Base-by-base conservation (phyloP, 352 stramenopile genomes). In the Globisporangium nunn region DNA sequence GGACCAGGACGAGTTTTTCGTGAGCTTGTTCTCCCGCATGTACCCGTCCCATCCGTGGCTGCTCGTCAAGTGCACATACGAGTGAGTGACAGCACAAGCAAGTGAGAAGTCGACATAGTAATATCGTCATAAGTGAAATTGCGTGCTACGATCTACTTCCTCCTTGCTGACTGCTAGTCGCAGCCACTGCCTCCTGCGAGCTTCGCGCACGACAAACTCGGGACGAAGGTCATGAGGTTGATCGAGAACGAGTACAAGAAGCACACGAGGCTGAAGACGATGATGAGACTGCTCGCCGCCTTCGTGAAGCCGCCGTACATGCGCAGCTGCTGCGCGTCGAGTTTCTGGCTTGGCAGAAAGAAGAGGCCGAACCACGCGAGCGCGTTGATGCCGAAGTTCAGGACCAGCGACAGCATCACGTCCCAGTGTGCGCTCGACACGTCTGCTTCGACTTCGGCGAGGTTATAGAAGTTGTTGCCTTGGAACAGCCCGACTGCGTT, bases 1-100 rank as follows among this genome's bases (percentile, higher is more conserved):
- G 6, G 85, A 95, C 67, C 81, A 92, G 54, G 83, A 92, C 54
- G 83, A 91, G 65, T 91, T 92, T 58, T 91, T 91, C 49, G 77
- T 90, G 47, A 88, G 79, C 35, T 65, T 95, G 35, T 91, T 95
- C 49, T 87, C 79, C 17, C 82, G 83, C 43, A 87, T 92, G 61
- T 95, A 91, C 63, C 83, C 85, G 23, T 75, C 76, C 31, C 79
- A 93, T 41, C 68, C 71, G 44, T 95, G 83, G 83, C 58, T 95
- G 39, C 64, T 95, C 17, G 79, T 74, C 10, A 93, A 93, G 62
- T 90, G 80, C 53, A 48, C 76, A 30, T 58, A 72, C 49, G 56
- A 62, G 49, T 62, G 49, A 62, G 46, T 12, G n/a, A 17, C 40
- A 29, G 18, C 17, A 2, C 15, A 43, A 50, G 45, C 23, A 23